Evolutionary conservation across 1,284 basidiomycete genomes (phyloP), one percentile per base, ranked within the genome.

Genomic region (Dichomitus squalens): DNA sequence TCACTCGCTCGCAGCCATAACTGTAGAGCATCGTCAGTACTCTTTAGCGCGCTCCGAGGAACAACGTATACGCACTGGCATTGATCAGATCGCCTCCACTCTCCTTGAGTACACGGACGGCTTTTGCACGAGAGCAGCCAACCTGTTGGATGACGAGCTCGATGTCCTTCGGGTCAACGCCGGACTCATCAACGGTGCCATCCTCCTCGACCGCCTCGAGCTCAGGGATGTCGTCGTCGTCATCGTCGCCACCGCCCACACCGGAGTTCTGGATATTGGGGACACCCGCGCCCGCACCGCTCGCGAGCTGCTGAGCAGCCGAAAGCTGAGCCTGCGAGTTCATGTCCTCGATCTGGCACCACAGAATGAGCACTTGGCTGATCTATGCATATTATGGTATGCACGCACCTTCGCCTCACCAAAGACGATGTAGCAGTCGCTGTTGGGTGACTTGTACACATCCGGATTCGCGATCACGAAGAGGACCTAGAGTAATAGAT

Each of bases 341-440:
- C 83, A 93, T 92, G 75, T 98, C 95, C 79, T 98, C 95, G 66
- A 93, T 86, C 90, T 93, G 63, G n/a, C 43, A 38, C 29, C 12
- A 52, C 38, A 18, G 25, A 35, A 31, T 18, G 20, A n/a, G 35
- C 12, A 12, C 12, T 14, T 23, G 16, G 16, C 16, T 8, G 20
- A 38, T 16, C 1, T 8, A 50, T 21, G 47, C 3, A 14, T 7
- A n/a, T 9, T n/a, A 14, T 20, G 5, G n/a, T 20, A 20, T 18
- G 12, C 14, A 57, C 73, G 43, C 54, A 90, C 88, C 85, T 96
- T 97, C 66, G 95, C 95, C 82, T 99, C 96, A 67, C 96, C 96
- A 69, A 98, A 99, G 64, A 99, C 95, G 73, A 99, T 95, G 84
- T 99, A 98, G 77, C 92, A 94, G 77, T 99, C 97, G 70, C 93